A percentile compares a stretch with the other conserved stretches of the same genome.
phyloP scores from a whole-genome alignment of 768 basidiomycete genomes.

The Lactarius vividus region DNA sequence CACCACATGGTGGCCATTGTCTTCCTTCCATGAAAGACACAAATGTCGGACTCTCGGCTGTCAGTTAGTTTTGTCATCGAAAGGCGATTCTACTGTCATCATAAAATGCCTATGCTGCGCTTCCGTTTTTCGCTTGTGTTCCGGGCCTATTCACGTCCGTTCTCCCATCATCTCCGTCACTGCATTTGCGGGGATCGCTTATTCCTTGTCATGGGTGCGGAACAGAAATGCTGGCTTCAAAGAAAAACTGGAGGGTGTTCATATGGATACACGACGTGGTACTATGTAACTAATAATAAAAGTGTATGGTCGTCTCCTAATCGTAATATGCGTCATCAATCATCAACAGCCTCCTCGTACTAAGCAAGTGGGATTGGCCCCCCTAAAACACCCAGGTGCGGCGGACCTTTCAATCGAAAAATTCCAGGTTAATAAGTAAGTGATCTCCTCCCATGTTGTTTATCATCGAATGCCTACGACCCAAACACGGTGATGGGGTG shows the following conservation, averaged over 20 bases:
- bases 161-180: background rate
- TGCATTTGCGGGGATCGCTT: background rate
- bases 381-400: no score
- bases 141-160: background rate
- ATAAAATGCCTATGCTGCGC: background rate
- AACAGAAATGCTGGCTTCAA: no score
- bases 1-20: background rate
- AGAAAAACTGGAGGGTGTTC: background rate
- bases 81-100: no score
- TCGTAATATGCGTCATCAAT: no score
- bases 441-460: background rate
- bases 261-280: background rate
- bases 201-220: no score
- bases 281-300: background rate
- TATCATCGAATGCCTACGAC: background rate
- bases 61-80: no score
- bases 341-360: no score
- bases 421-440: background rate
- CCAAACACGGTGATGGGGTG: background rate
- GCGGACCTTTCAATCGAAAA: background rate
- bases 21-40: background rate
- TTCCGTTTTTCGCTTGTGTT: background rate
- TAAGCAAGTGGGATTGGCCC: no score
- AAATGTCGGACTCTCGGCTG: no score
- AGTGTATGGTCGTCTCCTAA: background rate